Conservation (phyloP, 2,329 filamentous ascomycete species). For the Samsoniella hepiali region DNA sequence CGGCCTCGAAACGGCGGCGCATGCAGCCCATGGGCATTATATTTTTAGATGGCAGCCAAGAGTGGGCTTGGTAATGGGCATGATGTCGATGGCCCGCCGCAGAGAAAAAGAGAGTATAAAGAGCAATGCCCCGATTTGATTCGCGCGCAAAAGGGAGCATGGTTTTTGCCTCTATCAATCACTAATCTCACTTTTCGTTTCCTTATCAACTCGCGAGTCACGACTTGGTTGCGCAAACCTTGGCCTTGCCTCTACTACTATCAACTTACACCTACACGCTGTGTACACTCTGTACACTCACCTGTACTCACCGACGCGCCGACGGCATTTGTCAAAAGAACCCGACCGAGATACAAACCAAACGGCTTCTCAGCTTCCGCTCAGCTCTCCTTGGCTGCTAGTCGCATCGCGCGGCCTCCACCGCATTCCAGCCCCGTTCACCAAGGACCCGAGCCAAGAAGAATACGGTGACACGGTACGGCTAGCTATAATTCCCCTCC, state of each 20-base stretch:
- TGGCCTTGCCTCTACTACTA: neutral
- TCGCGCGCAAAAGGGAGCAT: constrained; percentile 13
- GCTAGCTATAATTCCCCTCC: neutral
- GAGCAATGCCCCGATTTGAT: constrained; percentile 16
- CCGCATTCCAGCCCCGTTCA: neutral
- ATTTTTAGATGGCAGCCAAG: constrained; percentile 15
- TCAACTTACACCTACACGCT: neutral
- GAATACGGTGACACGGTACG: neutral
- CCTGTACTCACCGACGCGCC: constrained; percentile 1
- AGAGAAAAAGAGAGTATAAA: constrained; percentile 11
- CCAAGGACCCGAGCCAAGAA: neutral
- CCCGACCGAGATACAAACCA: neutral
- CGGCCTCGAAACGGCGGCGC: neutral
- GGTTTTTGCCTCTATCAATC: constrained; percentile 6
- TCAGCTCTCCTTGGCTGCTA: neutral
- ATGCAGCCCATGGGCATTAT: constrained; percentile 12
- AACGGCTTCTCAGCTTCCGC: neutral
- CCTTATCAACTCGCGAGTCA: neutral
- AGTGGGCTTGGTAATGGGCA: neutral
- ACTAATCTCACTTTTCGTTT: neutral
- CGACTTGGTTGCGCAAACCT: constrained; percentile 2
- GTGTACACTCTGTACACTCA: neutral
- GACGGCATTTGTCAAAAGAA: neutral
- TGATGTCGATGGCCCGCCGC: neutral
- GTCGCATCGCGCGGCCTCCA: constrained; percentile 6